phyloP scores from a whole-genome alignment of 768 basidiomycete species.

The Dacryopinax spathularia region DNA sequence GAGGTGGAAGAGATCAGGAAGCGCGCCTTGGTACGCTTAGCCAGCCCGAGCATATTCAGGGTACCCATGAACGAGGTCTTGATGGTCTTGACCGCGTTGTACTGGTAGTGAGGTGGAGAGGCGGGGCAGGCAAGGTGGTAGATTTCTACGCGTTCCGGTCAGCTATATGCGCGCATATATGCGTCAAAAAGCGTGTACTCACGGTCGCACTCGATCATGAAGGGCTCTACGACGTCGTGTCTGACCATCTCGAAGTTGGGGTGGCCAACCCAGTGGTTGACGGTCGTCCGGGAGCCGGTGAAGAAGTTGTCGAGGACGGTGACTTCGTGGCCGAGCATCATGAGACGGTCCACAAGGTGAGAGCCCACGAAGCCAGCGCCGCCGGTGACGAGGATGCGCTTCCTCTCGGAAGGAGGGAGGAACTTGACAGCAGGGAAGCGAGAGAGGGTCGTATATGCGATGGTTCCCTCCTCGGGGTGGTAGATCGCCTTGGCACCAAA shows the following conservation, averaged over 20 bases:
- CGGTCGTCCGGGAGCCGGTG: slow-evolving; percentile 93
- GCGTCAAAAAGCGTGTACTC: slow-evolving; percentile 23
- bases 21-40: slow-evolving; percentile 91
- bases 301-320: slow-evolving; percentile 98
- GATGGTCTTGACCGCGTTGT: slow-evolving; percentile 93
- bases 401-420: slow-evolving; percentile 59
- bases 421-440: slow-evolving; percentile 88
- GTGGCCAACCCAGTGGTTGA: slow-evolving; percentile 91
- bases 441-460: slow-evolving; percentile 83
- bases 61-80: slow-evolving; percentile 99
- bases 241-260: slow-evolving; percentile 98
- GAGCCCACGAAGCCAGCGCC: slow-evolving; percentile 99
- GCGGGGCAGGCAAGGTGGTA: slow-evolving; percentile 98
- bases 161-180: slow-evolving; percentile 7
- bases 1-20: slow-evolving; percentile 95
- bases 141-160: slow-evolving; percentile 48
- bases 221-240: slow-evolving; percentile 93
- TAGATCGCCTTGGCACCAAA: slow-evolving; percentile 62
- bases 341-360: slow-evolving; percentile 91
- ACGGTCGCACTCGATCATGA: slow-evolving; percentile 99
- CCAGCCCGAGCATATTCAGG: slow-evolving; percentile 94
- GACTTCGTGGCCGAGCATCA: slow-evolving; percentile 95
- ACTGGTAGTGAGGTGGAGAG: slow-evolving; percentile 94
- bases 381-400: slow-evolving; percentile 87
- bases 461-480: slow-evolving; percentile 60